phyloP scores from a whole-genome alignment of 208 protist species.

The Leishmania martiniquensis region DNA sequence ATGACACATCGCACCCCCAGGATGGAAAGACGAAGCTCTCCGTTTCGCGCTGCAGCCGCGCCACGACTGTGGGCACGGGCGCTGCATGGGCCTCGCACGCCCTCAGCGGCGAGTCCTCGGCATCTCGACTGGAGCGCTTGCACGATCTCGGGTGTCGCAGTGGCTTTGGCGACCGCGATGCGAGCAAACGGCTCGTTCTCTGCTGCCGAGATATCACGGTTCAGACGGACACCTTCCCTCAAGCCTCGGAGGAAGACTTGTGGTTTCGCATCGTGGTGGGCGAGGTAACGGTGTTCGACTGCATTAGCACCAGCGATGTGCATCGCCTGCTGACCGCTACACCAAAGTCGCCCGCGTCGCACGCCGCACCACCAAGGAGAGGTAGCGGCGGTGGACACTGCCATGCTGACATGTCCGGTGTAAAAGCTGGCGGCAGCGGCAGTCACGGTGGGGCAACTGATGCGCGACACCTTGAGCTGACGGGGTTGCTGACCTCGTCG shows the following conservation, averaged over 20 bases:
- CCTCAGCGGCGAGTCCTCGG: conserved; percentile 20
- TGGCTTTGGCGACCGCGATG: conserved; percentile 43
- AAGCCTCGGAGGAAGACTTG: conserved; percentile 42
- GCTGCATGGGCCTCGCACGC: not conserved
- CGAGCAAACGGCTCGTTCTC: conserved; percentile 55
- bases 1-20: not conserved
- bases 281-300: conserved; percentile 58
- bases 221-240: conserved; percentile 50
- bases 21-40: not conserved
- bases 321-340: conserved; percentile 52
- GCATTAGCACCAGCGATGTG: conserved; percentile 60
- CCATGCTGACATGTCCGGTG: not conserved
- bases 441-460: not conserved
- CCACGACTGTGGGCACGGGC: not conserved
- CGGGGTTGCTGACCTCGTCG: conserved; percentile 31
- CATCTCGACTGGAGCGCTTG: conserved; percentile 23
- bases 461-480: conserved; percentile 28
- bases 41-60: not conserved
- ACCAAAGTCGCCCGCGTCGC: conserved; percentile 16
- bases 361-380: not conserved
- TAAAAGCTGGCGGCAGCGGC: not conserved
- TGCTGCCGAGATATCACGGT: conserved; percentile 49
- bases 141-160: conserved; percentile 27
- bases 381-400: not conserved
- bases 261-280: conserved; percentile 49